Percentiles rank a stretch among this genome's conserved stretches.
Evolutionary conservation across 441 rosid genomes (phyloP).

Genomic region (Raphanus hybrid): DNA sequence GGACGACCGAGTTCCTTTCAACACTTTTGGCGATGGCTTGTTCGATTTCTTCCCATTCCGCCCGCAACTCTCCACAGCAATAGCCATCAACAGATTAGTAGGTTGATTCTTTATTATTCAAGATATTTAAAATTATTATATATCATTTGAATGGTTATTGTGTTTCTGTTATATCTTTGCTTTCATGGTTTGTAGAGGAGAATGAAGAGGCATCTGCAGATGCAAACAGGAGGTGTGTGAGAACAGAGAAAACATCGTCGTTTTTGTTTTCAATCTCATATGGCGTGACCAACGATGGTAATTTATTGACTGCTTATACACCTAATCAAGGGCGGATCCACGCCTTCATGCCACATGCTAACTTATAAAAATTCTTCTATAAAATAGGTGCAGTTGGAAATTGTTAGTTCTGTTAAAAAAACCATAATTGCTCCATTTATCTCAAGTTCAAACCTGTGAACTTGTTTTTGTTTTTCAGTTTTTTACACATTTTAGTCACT

Average conservation of each 20-base stretch:
- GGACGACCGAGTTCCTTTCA: slow-evolving; percentile 56
- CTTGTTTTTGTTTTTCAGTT: too few species aligned
- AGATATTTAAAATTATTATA: not conserved
- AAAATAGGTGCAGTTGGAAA: too few species aligned
- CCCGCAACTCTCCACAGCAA: slow-evolving; percentile 40
- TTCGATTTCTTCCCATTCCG: slow-evolving; percentile 61
- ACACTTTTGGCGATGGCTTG: slow-evolving; percentile 54
- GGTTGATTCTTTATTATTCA: slow-evolving; percentile 39
- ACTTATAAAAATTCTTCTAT: too few species aligned
- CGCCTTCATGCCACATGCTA: too few species aligned
- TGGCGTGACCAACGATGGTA: slow-evolving; percentile 29
- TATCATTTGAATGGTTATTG: not conserved
- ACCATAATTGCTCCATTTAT: too few species aligned
- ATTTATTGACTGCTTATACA: not conserved
- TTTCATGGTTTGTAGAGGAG: slow-evolving; percentile 30
- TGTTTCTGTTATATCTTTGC: not conserved
- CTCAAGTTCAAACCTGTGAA: too few species aligned
- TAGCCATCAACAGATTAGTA: slow-evolving; percentile 48
- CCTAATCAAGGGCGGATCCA: too few species aligned
- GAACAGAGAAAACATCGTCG: not conserved
- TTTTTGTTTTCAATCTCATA: not conserved
- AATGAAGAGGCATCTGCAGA: not conserved
- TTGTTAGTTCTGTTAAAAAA: too few species aligned
- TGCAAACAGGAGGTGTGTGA: slow-evolving; percentile 5
- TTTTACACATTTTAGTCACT: too few species aligned